Conservation (phyloP, 2,329 filamentous ascomycete genomes). For the Pestalotiopsis sp. region DNA sequence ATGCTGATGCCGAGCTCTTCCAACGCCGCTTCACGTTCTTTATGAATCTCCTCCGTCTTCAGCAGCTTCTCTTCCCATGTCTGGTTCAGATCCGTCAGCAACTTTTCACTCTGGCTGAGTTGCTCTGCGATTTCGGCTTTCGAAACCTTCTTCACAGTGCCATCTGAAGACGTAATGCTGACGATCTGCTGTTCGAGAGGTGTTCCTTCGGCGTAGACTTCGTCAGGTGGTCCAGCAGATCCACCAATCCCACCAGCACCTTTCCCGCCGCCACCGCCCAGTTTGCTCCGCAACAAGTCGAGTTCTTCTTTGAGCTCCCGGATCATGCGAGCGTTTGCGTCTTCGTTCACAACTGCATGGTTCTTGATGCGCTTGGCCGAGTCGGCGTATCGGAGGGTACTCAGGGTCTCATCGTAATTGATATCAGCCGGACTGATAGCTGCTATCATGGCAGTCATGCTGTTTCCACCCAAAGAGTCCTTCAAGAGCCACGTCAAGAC, state of each 20-base stretch:
- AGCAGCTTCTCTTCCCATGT: constrained; percentile 97
- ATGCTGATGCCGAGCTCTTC: constrained; percentile 99
- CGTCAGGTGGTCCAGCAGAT: constrained; percentile 62
- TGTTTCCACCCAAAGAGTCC: constrained; percentile 96
- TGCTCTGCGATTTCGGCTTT: constrained; percentile 99
- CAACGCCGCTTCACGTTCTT: constrained; percentile 90
- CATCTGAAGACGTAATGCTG: constrained; percentile 85
- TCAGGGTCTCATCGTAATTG: constrained; percentile 97
- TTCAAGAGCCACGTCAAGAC: constrained; percentile 96
- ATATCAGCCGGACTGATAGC: constrained; percentile 98
- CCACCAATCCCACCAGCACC: constrained; percentile 55
- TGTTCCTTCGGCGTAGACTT: constrained; percentile 89
- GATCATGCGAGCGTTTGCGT: constrained; percentile 98
- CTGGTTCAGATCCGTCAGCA: constrained; percentile 94
- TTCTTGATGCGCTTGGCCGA: constrained; percentile 99
- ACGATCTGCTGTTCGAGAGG: constrained; percentile 96
- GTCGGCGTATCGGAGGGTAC: constrained; percentile 93
- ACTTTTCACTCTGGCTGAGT: constrained; percentile 92
- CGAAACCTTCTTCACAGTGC: constrained; percentile 89
- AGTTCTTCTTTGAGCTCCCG: constrained; percentile 96
- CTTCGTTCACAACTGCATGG: constrained; percentile 97
- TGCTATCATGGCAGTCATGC: constrained; percentile 99
- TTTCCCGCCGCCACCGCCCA: constrained; percentile 59
- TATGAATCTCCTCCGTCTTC: constrained; percentile 97
- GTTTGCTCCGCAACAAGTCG: constrained; percentile 80